These are phyloP conservation scores for Phascolomyces articulosus DNA, from an alignment of 371 early-diverging fungal genomes.

Conservation along the genomic window DNA sequence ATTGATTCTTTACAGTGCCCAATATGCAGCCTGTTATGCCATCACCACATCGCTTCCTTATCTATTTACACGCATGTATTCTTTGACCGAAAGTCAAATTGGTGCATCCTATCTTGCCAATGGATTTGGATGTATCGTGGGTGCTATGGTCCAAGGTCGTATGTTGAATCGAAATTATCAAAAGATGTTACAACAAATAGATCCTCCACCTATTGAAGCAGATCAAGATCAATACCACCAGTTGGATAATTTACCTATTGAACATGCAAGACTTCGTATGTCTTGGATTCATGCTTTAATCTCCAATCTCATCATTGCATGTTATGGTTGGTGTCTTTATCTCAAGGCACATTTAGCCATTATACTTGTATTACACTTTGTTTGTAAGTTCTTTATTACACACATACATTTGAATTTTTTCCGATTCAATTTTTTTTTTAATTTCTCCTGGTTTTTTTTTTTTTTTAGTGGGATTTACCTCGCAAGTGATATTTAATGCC, in stretches of 20 bases:
- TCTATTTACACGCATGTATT: constrained; percentile 19
- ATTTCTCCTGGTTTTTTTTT: neutral
- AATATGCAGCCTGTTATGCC: constrained; percentile 38
- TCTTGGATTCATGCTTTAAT: constrained; percentile 37
- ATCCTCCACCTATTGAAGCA: neutral
- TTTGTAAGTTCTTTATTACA: constrained; percentile 25
- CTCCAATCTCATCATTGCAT: constrained; percentile 33
- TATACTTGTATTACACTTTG: constrained; percentile 30
- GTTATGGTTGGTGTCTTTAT: constrained; percentile 41
- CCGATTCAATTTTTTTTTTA: neutral
- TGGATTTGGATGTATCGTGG: constrained; percentile 20
- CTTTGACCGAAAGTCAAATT: constrained; percentile 17
- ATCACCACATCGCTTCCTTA: constrained; percentile 36
- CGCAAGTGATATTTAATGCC: constrained; percentile 37
- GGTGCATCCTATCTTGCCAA: constrained; percentile 24
- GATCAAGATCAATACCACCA: constrained; percentile 12
- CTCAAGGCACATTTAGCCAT: constrained; percentile 29
- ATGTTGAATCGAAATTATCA: constrained; percentile 28
- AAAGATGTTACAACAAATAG: constrained; percentile 8
- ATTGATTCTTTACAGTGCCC: constrained; percentile 30
- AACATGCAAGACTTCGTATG: constrained; percentile 36
- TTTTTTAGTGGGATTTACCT: constrained; percentile 31
- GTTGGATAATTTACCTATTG: constrained; percentile 29
- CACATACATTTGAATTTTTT: neutral
- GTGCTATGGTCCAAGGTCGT: constrained; percentile 22